Evolutionary conservation across 257 asterid genomes (phyloP).

Genomic region (Lycium ferocissimum): DNA sequence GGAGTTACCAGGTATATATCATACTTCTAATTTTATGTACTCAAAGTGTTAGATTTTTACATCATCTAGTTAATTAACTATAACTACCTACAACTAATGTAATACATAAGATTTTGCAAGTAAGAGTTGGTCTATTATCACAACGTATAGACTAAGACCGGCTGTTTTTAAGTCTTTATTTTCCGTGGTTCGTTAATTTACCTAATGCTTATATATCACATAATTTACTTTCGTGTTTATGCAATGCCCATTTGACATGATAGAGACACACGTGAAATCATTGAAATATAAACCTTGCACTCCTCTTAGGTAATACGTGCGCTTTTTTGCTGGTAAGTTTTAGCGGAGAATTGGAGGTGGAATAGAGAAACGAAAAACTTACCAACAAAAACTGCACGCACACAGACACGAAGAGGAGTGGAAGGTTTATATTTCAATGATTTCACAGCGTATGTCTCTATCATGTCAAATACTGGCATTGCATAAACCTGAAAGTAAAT

Average conservation of each 20-base stretch:
- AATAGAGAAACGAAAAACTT: neutral
- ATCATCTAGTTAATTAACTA: no score
- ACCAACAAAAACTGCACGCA: constrained; percentile 57
- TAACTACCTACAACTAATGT: no score
- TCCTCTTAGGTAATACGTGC: no score
- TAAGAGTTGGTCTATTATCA: no score
- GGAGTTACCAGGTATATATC: constrained; percentile 68
- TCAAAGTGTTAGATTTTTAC: no score
- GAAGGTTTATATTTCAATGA: constrained; percentile 46
- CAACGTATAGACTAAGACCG: no score
- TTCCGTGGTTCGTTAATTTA: neutral
- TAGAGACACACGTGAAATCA: constrained; percentile 56
- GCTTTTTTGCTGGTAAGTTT: no score
- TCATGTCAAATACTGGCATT: constrained; percentile 69
- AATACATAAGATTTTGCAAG: no score
- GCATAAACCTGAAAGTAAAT: constrained; percentile 40
- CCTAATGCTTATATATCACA: neutral
- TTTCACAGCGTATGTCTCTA: constrained; percentile 58
- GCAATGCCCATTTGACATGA: constrained; percentile 74
- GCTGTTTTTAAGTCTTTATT: no score
- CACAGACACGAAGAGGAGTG: constrained; percentile 45
- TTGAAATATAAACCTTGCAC: constrained; percentile 45
- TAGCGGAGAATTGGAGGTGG: neutral
- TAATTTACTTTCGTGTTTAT: constrained; percentile 16
- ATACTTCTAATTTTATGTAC: no score